These are phyloP conservation scores for Hericium alpestre DNA, from an alignment of 768 basidiomycete species.

Conservation along the genomic window DNA sequence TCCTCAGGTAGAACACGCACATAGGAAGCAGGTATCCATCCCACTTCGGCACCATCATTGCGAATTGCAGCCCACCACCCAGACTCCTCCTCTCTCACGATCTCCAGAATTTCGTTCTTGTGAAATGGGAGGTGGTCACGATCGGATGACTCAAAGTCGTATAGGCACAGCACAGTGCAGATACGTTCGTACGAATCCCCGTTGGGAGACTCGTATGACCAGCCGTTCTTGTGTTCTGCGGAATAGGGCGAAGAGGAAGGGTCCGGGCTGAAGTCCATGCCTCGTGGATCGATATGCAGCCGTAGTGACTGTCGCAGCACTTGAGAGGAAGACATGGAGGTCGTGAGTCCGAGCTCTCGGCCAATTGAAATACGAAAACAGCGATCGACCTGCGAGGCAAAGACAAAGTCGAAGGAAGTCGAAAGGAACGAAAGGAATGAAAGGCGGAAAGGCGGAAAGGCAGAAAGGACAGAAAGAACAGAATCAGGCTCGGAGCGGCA, in stretches of 20 bases:
- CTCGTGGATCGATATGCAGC: conserved; percentile 3
- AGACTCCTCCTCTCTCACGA: conserved; percentile 57
- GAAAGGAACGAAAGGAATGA: not conserved
- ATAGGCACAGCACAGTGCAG: conserved; percentile 52
- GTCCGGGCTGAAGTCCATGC: not conserved
- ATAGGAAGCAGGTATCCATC: conserved; percentile 72
- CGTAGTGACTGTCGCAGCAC: conserved; percentile 6
- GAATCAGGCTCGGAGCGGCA: not conserved
- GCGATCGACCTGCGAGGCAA: not conserved
- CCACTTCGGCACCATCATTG: conserved; percentile 37
- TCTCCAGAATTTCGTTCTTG: conserved; percentile 55
- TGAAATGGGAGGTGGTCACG: conserved; percentile 49
- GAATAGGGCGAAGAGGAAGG: not conserved
- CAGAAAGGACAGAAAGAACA: too few species aligned
- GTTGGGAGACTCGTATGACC: conserved; percentile 15
- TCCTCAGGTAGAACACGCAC: conserved; percentile 44
- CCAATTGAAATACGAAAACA: not conserved
- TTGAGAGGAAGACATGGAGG: conserved; percentile 4
- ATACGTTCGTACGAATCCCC: conserved; percentile 23
- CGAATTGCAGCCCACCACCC: conserved; percentile 81
- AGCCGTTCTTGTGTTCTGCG: not conserved
- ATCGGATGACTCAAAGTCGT: conserved; percentile 59
- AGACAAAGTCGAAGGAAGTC: not conserved
- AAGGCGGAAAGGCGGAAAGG: not conserved
- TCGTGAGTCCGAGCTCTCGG: not conserved